Evolutionary conservation across 2,329 filamentous ascomycete species (phyloP), one percentile per base, ranked within the genome.

Genomic region (Thyridium curvatum): DNA sequence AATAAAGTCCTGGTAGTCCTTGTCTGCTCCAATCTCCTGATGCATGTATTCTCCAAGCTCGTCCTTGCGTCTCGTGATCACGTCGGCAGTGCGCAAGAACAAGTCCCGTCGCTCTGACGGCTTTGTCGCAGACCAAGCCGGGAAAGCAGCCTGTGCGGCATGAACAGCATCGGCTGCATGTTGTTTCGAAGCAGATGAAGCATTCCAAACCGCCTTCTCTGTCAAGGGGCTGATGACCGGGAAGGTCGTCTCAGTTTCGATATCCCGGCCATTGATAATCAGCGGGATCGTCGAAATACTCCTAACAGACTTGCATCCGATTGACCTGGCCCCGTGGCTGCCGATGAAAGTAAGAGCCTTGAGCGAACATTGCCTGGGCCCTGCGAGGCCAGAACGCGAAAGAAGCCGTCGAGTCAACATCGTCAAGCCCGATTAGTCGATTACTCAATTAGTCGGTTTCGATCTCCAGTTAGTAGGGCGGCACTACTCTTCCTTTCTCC

Each of bases 101-200:
- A 84, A 75, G 43, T 74, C 67, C 40, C 77, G 71, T 40, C 77
- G 74, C 7, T 66, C 54, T 15, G 63, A 52, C 1, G 74, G 69
- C 45, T 74, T 77, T 12, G 69, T 71, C 45, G 69, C 68, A 15
- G 68, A 65, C 81, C 81, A 85, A 43, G 68, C 55, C 15, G 68
- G 68, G 56, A 79, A 79, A 0, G 80, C 79, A 17, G 62, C 59
- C 33, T 77, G 59, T 1, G 79, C 77, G 8, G 53, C 41, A 18
- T 35, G 29, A 32, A 59, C 44, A 4, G 74, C 66, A 13, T 62
- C 57, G 12, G 73, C 61, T 12, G 77, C 76, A 39, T 68, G 61
- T 4, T 61, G 54, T 37, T 71, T 74, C 34, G 69, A 58, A 1
- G 73, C 72, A 14, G 73, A 74, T 15, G 71, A 65, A 32, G 70